Conservation (phyloP, 305 asterid genomes). For the Fraxinus albicans region DNA sequence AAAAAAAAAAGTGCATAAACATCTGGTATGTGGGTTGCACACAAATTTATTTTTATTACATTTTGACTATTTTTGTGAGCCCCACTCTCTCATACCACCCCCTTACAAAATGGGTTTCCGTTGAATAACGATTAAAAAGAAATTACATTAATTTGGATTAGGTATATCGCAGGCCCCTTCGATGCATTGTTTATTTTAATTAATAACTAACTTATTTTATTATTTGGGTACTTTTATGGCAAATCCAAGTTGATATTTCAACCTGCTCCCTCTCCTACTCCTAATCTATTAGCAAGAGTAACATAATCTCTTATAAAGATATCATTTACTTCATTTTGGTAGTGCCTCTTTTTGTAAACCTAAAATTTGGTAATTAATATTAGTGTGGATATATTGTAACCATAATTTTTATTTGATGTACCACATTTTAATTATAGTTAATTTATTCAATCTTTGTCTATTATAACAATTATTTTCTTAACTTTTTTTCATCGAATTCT, state of each 20-base stretch:
- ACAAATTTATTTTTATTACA: background rate
- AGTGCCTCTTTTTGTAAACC: too few species aligned
- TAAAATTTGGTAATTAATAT: too few species aligned
- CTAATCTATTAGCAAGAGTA: too few species aligned
- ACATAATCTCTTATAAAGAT: too few species aligned
- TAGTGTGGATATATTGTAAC: too few species aligned
- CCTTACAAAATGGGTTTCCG: background rate
- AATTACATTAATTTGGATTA: background rate
- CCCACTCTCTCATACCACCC: background rate
- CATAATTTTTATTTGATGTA: too few species aligned
- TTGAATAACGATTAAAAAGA: background rate
- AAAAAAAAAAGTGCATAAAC: background rate
- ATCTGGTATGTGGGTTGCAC: too few species aligned
- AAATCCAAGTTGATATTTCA: background rate
- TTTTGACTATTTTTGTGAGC: background rate
- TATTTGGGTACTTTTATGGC: background rate
- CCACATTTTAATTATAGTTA: too few species aligned
- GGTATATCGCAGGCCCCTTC: background rate
- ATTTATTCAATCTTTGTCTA: too few species aligned
- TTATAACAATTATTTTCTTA: too few species aligned
- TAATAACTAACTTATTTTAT: background rate
- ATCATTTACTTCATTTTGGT: too few species aligned
- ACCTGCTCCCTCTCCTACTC: background rate
- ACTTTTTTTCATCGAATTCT: too few species aligned
- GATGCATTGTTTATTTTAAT: background rate